These are phyloP conservation scores for Umbellularia californica DNA, from an alignment of 164 flowering plant species.

Conservation along the genomic window DNA sequence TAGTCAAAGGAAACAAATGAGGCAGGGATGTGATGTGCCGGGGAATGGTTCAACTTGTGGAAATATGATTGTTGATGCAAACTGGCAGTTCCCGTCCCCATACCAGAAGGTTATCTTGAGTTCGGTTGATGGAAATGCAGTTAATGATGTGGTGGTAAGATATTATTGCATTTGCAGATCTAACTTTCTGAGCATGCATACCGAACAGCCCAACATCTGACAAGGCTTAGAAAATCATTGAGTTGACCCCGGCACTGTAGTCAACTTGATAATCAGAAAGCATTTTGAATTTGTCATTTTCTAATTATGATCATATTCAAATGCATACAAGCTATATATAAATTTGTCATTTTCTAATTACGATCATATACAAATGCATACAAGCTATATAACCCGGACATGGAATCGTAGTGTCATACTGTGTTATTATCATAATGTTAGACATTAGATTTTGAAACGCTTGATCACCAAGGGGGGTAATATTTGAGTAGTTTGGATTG, in stretches of 20 bases:
- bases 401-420: background rate
- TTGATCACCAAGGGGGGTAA: too few species aligned
- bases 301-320: background rate
- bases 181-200: constrained; percentile 1
- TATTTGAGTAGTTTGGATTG: too few species aligned
- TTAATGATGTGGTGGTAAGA: constrained; percentile 17
- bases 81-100: constrained; percentile 9
- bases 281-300: background rate
- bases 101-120: constrained; percentile 24
- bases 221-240: background rate
- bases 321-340: background rate
- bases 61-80: constrained; percentile 2
- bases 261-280: background rate
- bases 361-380: background rate
- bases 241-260: background rate
- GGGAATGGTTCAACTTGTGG: background rate
- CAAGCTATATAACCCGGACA: background rate
- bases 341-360: background rate
- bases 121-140: constrained; percentile 10
- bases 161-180: background rate
- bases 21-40: background rate
- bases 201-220: background rate
- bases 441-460: too few species aligned
- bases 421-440: background rate
- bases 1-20: constrained; percentile 3